Evolutionary conservation across 2,329 filamentous ascomycete species (phyloP), one percentile per base, ranked within the genome.

Genomic region (Aphanocladium album): DNA sequence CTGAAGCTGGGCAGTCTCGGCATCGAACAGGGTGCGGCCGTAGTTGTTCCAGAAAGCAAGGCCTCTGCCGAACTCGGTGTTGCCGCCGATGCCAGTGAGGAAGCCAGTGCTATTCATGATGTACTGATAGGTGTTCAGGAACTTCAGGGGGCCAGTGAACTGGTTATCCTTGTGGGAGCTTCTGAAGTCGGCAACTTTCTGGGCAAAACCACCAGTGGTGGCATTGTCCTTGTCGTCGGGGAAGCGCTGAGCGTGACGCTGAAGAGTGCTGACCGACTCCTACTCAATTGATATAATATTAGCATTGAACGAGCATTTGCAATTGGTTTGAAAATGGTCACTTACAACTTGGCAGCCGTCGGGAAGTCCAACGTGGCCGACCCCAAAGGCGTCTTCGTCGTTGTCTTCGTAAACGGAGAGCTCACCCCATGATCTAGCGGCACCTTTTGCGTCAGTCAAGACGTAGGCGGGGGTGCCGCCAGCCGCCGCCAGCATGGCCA

Each of bases 221-320:
- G 63, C 65, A 1, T 79, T 81, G 64, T 85, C 82, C 62, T 82
- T 74, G 30, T 71, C 71, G 61, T 70, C 72, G 19, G 72, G 79
- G 47, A 82, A 83, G 25, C 82, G 76, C 62, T 84, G 73, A 1
- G 80, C 79, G 68, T 85, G 83, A 30, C 83, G 76, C 66, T 84
- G 81, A 17, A 85, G 73, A 6, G 67, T 83, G 80, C 61, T 81
- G 78, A 62, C 64, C 3, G 59, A 84, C 71, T 67, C 83, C 80
- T 65, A 33, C 5, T 46, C 9, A 16, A 33, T 9, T 9, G 21
- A 49, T 35, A 19, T n/a, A 5, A 4, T 11, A 19, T 62, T 39
- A 51, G 59, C 45, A 21, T 12, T 33, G 39, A 12, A 21, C 14
- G 14, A 16, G 1, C 8, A 37, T n/a, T n/a, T n/a, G n/a, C n/a